Base-by-base conservation (phyloP, 2,329 filamentous ascomycete species). In the Fusarium pseudonygamai region DNA sequence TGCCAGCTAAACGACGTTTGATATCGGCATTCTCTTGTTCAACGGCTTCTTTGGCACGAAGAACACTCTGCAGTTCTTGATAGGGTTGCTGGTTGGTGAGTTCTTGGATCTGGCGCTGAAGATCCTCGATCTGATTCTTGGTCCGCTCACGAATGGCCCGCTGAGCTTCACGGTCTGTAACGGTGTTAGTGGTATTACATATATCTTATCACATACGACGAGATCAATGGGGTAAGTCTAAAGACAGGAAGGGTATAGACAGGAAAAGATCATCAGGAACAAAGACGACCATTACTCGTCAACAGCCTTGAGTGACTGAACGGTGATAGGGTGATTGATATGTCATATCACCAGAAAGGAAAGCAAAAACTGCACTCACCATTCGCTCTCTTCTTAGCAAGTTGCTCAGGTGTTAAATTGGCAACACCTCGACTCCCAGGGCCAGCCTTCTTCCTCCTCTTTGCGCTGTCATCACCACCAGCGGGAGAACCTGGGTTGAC, bases 121-220 rank as follows among this genome's bases (percentile, higher is more conserved):
- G 85, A 12, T 83, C 84, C 79, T 96, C 93, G 75, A 96, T 96
- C 81, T 93, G 92, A 65, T 90, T 89, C 83, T 92, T 94, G 34
- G 93, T 96, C 62, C 94, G 90, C 83, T 96, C 93, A 46, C 94
- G 88, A 67, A 97, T 96, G 43, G 93, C 93, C 55, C 94, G 89
- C 81, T 97, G 94, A 36, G 94, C 94, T 81, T 97, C 93, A 65
- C 94, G 91, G 80, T 97, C 94, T 88, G 90, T 22, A 49, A 61
- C 43, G 34, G 49, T 64, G 63, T 70, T 64, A 74, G 75, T 74
- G 50, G 72, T 30, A 12, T 45, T 43, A n/a, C 16, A 53, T 12
- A 39, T 69, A 42, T 36, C 46, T 59, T 65, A 53, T 61, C 50
- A 50, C 40, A 52, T 46, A 70, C 69, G 45, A 56, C 36, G 26